Evolutionary conservation across 495 filamentous ascomycete genomes (phyloP).

Genomic region (Xylaria curta): DNA sequence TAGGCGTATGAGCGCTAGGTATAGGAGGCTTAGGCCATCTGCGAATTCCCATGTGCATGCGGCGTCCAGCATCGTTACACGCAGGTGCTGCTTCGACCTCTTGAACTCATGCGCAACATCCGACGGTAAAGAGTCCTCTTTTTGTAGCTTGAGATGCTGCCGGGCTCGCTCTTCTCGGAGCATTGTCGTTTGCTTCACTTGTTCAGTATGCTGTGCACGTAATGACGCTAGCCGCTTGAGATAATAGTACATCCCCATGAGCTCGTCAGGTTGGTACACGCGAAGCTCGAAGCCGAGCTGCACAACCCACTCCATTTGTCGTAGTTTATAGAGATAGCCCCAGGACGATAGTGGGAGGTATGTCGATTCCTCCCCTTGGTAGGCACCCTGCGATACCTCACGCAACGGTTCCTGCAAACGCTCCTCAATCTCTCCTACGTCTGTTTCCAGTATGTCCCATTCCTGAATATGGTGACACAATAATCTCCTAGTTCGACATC

Average conservation of each 20-base stretch:
- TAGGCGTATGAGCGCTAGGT: conserved; percentile 68
- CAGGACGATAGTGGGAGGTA: conserved; percentile 77
- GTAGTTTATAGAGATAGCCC: conserved; percentile 87
- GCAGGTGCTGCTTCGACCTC: conserved; percentile 64
- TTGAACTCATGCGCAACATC: conserved; percentile 49
- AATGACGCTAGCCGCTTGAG: conserved; percentile 63
- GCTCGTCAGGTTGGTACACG: conserved; percentile 85
- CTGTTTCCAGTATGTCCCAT: conserved; percentile 84
- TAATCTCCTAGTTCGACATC: conserved; percentile 82
- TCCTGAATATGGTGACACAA: conserved; percentile 81
- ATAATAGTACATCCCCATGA: conserved; percentile 91
- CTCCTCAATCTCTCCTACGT: conserved; percentile 80
- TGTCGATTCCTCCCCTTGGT: conserved; percentile 5
- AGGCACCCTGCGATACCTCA: conserved; percentile 44
- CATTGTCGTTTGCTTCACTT: conserved; percentile 68
- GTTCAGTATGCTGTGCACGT: conserved; percentile 67
- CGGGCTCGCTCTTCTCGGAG: conserved; percentile 43
- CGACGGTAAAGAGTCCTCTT: conserved; percentile 25
- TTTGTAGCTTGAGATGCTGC: conserved; percentile 37
- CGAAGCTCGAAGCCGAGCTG: conserved; percentile 96
- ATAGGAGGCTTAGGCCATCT: conserved; percentile 69
- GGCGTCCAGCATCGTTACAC: conserved; percentile 68
- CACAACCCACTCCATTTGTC: conserved; percentile 83
- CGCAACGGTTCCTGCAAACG: conserved; percentile 70
- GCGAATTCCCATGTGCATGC: conserved; percentile 73